Percentiles rank a stretch among this genome's conserved stretches.
These are phyloP conservation scores for Euptelea pleiosperma DNA, from an alignment of 164 flowering plant species.

Conservation along the genomic window DNA sequence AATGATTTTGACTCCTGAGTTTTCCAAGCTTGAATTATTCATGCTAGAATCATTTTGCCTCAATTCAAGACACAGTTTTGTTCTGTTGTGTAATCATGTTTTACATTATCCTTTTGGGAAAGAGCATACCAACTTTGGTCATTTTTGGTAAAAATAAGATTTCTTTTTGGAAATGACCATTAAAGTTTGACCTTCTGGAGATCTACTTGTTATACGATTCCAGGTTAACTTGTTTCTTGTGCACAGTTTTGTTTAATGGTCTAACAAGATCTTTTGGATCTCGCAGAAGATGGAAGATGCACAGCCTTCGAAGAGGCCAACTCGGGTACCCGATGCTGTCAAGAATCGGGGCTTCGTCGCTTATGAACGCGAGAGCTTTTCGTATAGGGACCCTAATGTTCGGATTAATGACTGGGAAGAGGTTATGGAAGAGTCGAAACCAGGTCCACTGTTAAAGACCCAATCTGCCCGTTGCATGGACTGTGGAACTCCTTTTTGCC, in stretches of 20 bases:
- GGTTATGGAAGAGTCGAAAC: slow-evolving; percentile 77
- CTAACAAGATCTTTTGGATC: slow-evolving; percentile 11
- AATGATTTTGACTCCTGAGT: too few relatives aligned
- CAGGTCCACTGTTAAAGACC: slow-evolving; percentile 73
- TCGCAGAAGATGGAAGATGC: slow-evolving; percentile 38
- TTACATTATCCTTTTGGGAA: too few relatives aligned
- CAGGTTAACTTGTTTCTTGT: not conserved
- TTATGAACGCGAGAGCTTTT: slow-evolving; percentile 84
- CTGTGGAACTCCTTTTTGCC: slow-evolving; percentile 99
- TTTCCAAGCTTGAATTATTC: too few relatives aligned
- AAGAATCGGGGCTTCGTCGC: slow-evolving; percentile 88
- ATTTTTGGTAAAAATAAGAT: too few relatives aligned
- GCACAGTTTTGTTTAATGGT: not conserved
- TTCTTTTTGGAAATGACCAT: too few relatives aligned
- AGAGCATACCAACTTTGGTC: too few relatives aligned
- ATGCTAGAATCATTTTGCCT: too few relatives aligned
- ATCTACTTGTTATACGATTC: not conserved
- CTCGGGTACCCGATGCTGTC: slow-evolving; percentile 61
- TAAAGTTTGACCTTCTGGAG: too few relatives aligned
- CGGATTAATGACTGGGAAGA: slow-evolving; percentile 90
- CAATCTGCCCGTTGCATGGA: slow-evolving; percentile 99
- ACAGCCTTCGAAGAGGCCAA: slow-evolving; percentile 48
- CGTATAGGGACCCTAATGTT: slow-evolving; percentile 78
- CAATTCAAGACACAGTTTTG: too few relatives aligned
- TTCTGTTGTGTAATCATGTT: too few relatives aligned